A percentile compares a stretch with the other conserved stretches of the same genome.
These are phyloP conservation scores for Amauroascus verrucosus DNA, from an alignment of 2,329 filamentous ascomycete species.

Conservation along the genomic window DNA sequence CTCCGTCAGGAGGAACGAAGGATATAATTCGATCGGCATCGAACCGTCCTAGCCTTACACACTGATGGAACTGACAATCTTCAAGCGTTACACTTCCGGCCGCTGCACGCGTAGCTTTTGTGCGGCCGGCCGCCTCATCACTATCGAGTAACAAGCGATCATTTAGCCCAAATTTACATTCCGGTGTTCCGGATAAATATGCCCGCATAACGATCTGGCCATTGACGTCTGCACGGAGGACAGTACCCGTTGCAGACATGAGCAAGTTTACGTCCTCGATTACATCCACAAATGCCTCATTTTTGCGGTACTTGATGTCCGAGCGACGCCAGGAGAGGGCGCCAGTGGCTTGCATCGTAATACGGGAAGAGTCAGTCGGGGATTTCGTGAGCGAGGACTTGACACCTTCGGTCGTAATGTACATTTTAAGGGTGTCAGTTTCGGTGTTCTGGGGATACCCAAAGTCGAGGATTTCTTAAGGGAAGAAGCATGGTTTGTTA, in stretches of 20 bases:
- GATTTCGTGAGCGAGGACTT: slow-evolving; percentile 64
- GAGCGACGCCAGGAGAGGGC: slow-evolving; percentile 93
- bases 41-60: slow-evolving; percentile 93
- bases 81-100: slow-evolving; percentile 92
- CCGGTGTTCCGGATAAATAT: slow-evolving; percentile 88
- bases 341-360: slow-evolving; percentile 98
- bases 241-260: slow-evolving; percentile 95
- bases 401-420: slow-evolving; percentile 98
- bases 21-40: slow-evolving; percentile 94
- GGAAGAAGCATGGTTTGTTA: background rate
- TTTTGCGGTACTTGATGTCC: slow-evolving; percentile 98
- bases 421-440: slow-evolving; percentile 98
- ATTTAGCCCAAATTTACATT: slow-evolving; percentile 98
- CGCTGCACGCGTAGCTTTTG: slow-evolving; percentile 88
- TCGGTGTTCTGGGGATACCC: slow-evolving; percentile 98
- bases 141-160: slow-evolving; percentile 86
- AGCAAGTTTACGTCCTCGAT: slow-evolving; percentile 98
- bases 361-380: slow-evolving; percentile 82
- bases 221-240: slow-evolving; percentile 89
- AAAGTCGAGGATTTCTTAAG: slow-evolving; percentile 92
- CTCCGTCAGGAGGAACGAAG: slow-evolving; percentile 91
- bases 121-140: slow-evolving; percentile 49
- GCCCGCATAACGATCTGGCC: slow-evolving; percentile 98
- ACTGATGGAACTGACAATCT: slow-evolving; percentile 98
- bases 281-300: slow-evolving; percentile 97